phyloP scores from a whole-genome alignment of 140 eudicot genomes.

The Bidens hawaiensis region DNA sequence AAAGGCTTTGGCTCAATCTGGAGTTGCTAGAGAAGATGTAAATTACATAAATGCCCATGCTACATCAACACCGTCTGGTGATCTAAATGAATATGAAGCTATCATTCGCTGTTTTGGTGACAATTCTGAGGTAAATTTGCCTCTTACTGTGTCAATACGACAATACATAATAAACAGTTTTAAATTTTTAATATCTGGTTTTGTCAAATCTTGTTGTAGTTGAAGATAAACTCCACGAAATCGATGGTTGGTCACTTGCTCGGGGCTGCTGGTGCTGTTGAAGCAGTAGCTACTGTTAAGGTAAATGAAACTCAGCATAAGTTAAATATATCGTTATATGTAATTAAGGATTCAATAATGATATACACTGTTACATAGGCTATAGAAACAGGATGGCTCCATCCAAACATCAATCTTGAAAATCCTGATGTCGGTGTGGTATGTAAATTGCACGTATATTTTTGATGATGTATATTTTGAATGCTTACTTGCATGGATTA shows the following conservation, averaged over 20 bases:
- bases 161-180: not conserved
- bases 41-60: slow-evolving; percentile 76
- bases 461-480: no score
- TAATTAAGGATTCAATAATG: not conserved
- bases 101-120: slow-evolving; percentile 59
- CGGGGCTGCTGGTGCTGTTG: slow-evolving; percentile 72
- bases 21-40: slow-evolving; percentile 61
- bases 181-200: slow-evolving; percentile 4
- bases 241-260: slow-evolving; percentile 66
- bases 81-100: slow-evolving; percentile 54
- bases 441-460: no score
- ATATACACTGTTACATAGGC: slow-evolving; percentile 56
- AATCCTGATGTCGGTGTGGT: slow-evolving; percentile 59
- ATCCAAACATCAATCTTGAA: slow-evolving; percentile 68
- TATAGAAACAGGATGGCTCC: slow-evolving; percentile 66
- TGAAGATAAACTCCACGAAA: slow-evolving; percentile 54
- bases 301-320: slow-evolving; percentile 7
- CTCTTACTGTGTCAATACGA: not conserved
- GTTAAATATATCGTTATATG: not conserved
- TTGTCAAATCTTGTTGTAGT: slow-evolving; percentile 27
- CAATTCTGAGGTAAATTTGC: slow-evolving; percentile 33
- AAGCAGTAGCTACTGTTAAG: slow-evolving; percentile 68
- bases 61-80: slow-evolving; percentile 52
- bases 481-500: no score
- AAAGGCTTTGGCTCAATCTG: slow-evolving; percentile 60